These are phyloP conservation scores for Dionaea muscipula DNA, from an alignment of 179 eudicot species.

Conservation along the genomic window DNA sequence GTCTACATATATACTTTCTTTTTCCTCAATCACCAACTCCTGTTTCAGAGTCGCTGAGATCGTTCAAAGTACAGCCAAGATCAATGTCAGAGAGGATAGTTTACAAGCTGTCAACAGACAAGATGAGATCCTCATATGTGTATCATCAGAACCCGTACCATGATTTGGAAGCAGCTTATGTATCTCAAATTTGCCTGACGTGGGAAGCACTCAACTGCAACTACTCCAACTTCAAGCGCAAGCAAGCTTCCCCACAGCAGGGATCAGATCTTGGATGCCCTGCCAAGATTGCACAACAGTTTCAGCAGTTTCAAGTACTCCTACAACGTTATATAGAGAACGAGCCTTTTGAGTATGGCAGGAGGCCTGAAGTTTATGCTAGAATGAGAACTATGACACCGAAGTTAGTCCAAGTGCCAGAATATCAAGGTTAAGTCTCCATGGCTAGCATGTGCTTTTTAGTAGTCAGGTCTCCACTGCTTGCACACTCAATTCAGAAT, in stretches of 20 bases:
- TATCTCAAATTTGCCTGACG: constrained; percentile 70
- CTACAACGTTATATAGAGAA: constrained; percentile 64
- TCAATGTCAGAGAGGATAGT: constrained; percentile 79
- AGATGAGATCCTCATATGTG: constrained; percentile 21
- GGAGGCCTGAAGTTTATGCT: constrained; percentile 72
- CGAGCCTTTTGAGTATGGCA: constrained; percentile 76
- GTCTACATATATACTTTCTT: not conserved
- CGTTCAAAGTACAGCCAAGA: constrained; percentile 66
- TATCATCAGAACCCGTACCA: constrained; percentile 34
- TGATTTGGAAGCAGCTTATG: constrained; percentile 79
- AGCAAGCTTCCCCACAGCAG: constrained; percentile 31
- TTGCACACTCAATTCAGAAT: too few species aligned
- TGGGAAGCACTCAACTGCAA: constrained; percentile 97
- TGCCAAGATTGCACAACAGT: constrained; percentile 73
- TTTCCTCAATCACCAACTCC: not conserved
- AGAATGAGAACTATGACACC: constrained; percentile 55
- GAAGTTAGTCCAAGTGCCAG: constrained; percentile 83
- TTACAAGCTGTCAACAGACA: constrained; percentile 29
- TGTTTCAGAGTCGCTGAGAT: constrained; percentile 54
- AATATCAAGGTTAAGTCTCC: constrained; percentile 53
- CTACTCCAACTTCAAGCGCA: constrained; percentile 50
- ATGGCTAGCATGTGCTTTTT: too few species aligned
- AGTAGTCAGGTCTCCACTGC: too few species aligned
- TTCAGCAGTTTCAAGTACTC: constrained; percentile 78
- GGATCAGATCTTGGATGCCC: constrained; percentile 54